Base-by-base conservation (phyloP, 2,329 filamentous ascomycete genomes). In the Calycina marina region DNA sequence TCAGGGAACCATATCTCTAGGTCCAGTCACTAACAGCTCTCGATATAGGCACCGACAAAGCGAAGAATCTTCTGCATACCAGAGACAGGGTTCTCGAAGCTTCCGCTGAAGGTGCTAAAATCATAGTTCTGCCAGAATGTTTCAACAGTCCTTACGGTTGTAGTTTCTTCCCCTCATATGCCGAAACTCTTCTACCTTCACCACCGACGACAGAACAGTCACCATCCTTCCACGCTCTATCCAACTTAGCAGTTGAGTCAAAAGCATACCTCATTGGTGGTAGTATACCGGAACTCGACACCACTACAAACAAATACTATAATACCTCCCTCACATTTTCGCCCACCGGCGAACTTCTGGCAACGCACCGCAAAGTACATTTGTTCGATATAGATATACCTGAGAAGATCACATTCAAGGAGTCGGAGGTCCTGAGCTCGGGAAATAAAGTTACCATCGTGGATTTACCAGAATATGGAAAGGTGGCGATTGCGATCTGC, bases 71-170 rank as follows among this genome's bases (percentile, higher is more conserved):
- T 41, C 53, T 67, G 14, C 77, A 77, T 54, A 88, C 90, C 9
- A 77, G 81, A 36, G 65, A 67, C 26, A 86, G 90, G 54, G 85
- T 96, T 37, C 69, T 84, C 40, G 76, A 84, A 55, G 88, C 90
- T 4, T 77, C 84, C 14, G 56, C 62, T 15, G 62, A 62, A 3
- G 88, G 88, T 44, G 84, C 88, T 38, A 74, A 80, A 36, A 74
- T 98, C 38, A 77, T 96, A 43, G 84, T 96, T 18, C 71, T 98
- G 12, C 90, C 90, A 20, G 90, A 98, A 62, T 98, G 90, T 67
- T 98, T 98, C 73, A 98, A 98, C 64, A 92, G 82, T 25, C 90
- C 90, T 6, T 98, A 98, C 58, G 90, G 90, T 44, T 85, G 76
- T 44, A 68, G 84, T 51, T 86, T 77, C 65, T 98, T 98, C 60